These are phyloP conservation scores for Epithele typhae DNA, from an alignment of 768 basidiomycete species.

Conservation along the genomic window DNA sequence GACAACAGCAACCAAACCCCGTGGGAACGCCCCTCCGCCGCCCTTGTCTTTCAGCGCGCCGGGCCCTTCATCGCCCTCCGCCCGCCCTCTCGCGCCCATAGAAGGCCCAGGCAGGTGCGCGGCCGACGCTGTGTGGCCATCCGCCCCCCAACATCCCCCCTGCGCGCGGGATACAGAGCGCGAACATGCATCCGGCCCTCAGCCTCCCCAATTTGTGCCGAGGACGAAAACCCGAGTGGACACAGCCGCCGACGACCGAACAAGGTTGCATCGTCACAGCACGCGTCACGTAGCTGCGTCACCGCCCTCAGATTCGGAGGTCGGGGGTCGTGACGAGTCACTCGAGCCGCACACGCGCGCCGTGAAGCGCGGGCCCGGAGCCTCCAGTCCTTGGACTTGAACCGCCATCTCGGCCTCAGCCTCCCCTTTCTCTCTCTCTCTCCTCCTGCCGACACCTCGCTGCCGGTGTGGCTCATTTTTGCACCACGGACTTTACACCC, in stretches of 20 bases:
- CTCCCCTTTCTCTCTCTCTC: conserved; percentile 1
- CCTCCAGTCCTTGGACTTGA: conserved; percentile 8
- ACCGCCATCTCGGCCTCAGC: conserved; percentile 13
- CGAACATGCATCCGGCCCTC: not conserved
- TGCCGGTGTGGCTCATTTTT: too few relatives aligned
- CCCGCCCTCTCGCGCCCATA: not conserved
- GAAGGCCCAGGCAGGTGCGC: not conserved
- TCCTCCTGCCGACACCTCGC: conserved; percentile 7
- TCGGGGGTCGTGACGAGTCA: conserved; percentile 6
- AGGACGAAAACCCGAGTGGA: conserved; percentile 14
- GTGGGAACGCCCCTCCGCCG: conserved; percentile 16
- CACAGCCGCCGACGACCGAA: conserved; percentile 14
- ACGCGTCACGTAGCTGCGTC: too few relatives aligned
- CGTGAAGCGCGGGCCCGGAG: conserved; percentile 9
- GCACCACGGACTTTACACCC: conserved; percentile 5
- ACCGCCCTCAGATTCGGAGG: not conserved
- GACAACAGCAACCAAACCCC: conserved; percentile 22
- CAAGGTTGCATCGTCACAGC: conserved; percentile 1
- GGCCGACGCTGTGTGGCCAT: not conserved
- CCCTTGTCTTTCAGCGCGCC: conserved; percentile 10
- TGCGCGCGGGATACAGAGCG: too few relatives aligned
- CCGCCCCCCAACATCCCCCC: not conserved
- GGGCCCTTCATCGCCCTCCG: conserved; percentile 1
- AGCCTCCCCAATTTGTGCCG: conserved; percentile 15
- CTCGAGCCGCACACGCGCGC: not conserved